Evolutionary conservation across 192 early-diverging fungal genomes (phyloP), one percentile per base, ranked within the genome.

Genomic region (Spizellomyces sp.): DNA sequence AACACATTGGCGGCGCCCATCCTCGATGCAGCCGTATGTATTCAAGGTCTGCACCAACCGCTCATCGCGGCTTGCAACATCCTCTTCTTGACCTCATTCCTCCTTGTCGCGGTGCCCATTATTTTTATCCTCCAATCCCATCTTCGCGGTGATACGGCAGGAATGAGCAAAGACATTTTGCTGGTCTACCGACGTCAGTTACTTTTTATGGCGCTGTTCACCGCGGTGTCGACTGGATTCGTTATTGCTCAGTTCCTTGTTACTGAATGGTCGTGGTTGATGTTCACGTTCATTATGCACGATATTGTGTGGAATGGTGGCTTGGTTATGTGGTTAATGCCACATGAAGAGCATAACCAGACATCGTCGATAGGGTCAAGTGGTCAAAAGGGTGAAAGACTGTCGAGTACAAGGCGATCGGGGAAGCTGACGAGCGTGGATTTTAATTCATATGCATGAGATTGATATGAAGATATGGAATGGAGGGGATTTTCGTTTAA

Each of bases 41-140:
- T 14, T 7, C 70, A 71, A 45, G 2, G n/a, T 6, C 46, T 71
- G 8, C 45, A 8, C 22, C 19, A n/a, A 15, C 45, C 46, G 48
- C 47, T 62, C 21, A 71, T 62, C 21, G 43, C 62, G 9, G 48
- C 60, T 12, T 55, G 64, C 70, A 71, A 71, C 50, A 8, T 64
- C 62, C 62, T 71, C 1, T 71, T 71, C 62, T 42, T 71, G 14
- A 0, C 44, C 6, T 64, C 47, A 9, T 71, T 71, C 44, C 15
- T 64, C 5, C 5, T 12, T 19, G 36, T 64, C 70, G 70, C 21
- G 4, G 7, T 46, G 8, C 59, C 62, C n/a, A 62, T 70, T 56
- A 62, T 70, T n/a, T 27, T 7, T n/a, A n/a, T 47, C 58, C 69
- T 70, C 8, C 43, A 50, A 36, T 14, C 0, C 15, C 63, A 64